These are phyloP conservation scores for Melaleuca alternifolia DNA, from an alignment of 345 rosid genomes.

Conservation along the genomic window DNA sequence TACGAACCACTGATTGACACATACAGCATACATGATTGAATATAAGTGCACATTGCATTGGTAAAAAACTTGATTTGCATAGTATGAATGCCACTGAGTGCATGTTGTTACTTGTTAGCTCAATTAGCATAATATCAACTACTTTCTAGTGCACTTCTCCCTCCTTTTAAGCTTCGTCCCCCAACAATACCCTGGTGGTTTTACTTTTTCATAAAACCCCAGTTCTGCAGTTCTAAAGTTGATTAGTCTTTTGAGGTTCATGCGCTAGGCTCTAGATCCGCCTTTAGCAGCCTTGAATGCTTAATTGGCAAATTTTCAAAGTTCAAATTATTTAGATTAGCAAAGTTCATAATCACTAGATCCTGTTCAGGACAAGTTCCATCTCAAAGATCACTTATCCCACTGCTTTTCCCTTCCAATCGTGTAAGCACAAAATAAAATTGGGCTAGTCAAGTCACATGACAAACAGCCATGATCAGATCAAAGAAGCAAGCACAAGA, in stretches of 20 bases:
- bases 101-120: no score
- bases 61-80: no score
- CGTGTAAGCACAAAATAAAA: neutral
- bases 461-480: neutral
- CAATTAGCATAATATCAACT: no score
- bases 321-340: neutral
- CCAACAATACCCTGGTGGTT: no score
- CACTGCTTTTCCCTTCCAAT: neutral
- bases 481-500: neutral
- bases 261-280: neutral
- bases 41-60: no score
- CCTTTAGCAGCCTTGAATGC: neutral
- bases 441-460: neutral
- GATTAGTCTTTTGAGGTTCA: neutral
- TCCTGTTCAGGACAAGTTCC: neutral
- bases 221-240: neutral
- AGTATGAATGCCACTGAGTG: no score
- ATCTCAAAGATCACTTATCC: neutral
- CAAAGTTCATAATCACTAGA: neutral
- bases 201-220: neutral
- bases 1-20: no score
- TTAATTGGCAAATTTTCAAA: neutral
- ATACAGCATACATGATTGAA: no score
- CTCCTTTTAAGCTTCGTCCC: no score
- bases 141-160: no score